Conservation (phyloP, 2,329 filamentous ascomycete genomes). For the Akanthomyces muscarius region DNA sequence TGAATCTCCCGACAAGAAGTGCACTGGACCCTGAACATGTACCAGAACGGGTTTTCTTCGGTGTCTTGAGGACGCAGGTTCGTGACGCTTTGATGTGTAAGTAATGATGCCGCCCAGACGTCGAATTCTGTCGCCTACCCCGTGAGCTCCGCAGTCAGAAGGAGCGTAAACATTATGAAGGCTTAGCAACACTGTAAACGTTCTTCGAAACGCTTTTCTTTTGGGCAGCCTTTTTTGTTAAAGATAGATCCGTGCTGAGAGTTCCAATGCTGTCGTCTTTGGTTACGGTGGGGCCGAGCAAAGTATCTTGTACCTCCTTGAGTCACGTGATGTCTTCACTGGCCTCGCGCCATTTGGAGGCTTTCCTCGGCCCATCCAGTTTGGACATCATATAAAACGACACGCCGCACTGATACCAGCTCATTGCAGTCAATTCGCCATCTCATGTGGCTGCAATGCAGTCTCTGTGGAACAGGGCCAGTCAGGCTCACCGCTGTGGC, state of each 20-base stretch:
- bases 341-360: constrained; percentile 10
- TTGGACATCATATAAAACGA: neutral
- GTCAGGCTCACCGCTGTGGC: constrained; percentile 59
- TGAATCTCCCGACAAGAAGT: constrained; percentile 94
- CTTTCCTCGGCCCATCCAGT: constrained; percentile 8
- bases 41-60: constrained; percentile 81
- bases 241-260: neutral
- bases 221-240: neutral
- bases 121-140: constrained; percentile 47
- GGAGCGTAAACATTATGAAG: constrained; percentile 59
- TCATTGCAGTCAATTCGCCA: neutral
- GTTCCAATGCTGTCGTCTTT: neutral
- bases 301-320: constrained; percentile 1
- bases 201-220: neutral
- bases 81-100: constrained; percentile 63
- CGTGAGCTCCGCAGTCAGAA: constrained; percentile 63
- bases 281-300: constrained; percentile 3
- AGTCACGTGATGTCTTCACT: neutral
- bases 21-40: constrained; percentile 97
- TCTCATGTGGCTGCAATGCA: constrained; percentile 55
- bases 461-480: constrained; percentile 63
- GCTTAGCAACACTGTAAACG: neutral
- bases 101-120: neutral
- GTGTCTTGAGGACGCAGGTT: constrained; percentile 83
- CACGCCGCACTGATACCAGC: neutral